Base-by-base conservation (phyloP, 495 filamentous ascomycete species). In the Daldinia decipiens region DNA sequence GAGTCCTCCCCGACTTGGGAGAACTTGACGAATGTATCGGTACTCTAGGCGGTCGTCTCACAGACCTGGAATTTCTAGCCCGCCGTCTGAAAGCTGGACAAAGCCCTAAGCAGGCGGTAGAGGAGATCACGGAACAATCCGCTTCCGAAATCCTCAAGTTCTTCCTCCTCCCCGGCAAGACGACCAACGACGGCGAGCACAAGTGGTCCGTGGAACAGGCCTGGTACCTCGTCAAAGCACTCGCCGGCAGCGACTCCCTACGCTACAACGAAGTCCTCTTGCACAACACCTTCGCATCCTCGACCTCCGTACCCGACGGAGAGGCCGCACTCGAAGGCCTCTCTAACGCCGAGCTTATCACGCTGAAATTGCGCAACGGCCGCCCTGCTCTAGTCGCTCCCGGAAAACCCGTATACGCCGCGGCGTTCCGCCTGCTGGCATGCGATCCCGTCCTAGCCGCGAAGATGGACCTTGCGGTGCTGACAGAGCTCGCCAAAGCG, bases 121-220 rank as follows among this genome's bases (percentile, higher is more conserved):
- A 87, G 34, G 93, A 97, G 69, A 98, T 99, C 59, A 92, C 95
- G 45, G 89, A 93, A 36, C 93, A 97, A 69, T 89, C 90, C 8
- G 90, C 93, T 9, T 91, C 90, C 3, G 96, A 98, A 76, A 94
- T 99, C 51, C 76, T 97, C 59, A 97, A 98, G 75, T 93, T 97
- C 84, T 98, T 94, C 82, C 85, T 98, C 29, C 83, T 97, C 0
- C 73, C 79, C 43, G 79, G 77, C 66, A 79, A 80, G 57, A 59
- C 68, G 1, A 67, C 76, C 1, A 65, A 72, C 15, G 79, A 78
- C 29, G 85, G 84, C 47, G 82, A 85, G 50, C 82, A 84, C 59
- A 79, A 87, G 58, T 99, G 93, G 93, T 88, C 86, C 1, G 82
- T 86, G 26, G 89, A 94, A 76, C 95, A 98, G 78, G 95, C 93